These are phyloP conservation scores for Multifurca ochricompacta DNA, from an alignment of 768 basidiomycete species.

Conservation along the genomic window DNA sequence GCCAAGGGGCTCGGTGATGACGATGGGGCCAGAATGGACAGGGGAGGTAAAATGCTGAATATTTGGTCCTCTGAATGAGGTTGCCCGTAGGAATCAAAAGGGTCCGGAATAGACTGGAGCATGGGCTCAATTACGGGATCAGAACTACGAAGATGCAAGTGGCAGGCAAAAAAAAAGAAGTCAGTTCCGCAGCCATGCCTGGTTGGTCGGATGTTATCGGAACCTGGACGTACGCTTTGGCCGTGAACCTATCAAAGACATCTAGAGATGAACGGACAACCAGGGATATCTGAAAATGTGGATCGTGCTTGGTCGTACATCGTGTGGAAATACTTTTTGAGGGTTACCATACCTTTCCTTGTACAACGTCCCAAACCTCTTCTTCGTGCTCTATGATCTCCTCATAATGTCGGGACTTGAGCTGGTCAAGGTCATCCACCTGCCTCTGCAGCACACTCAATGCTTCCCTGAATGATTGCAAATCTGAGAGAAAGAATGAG, in stretches of 20 bases:
- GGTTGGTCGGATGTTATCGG: not conserved
- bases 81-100: slow-evolving; percentile 88
- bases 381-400: slow-evolving; percentile 90
- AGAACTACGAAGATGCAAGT: slow-evolving; percentile 38
- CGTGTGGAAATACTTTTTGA: slow-evolving; percentile 6
- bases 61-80: slow-evolving; percentile 85
- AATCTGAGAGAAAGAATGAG: slow-evolving; percentile 43
- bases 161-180: slow-evolving; percentile 17
- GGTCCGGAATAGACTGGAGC: slow-evolving; percentile 84
- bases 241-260: slow-evolving; percentile 78
- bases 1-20: slow-evolving; percentile 54
- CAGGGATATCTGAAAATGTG: slow-evolving; percentile 52
- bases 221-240: slow-evolving; percentile 64
- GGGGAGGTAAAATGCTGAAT: slow-evolving; percentile 85
- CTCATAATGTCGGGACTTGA: slow-evolving; percentile 80
- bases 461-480: slow-evolving; percentile 83
- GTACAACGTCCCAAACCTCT: slow-evolving; percentile 90
- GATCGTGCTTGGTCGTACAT: not conserved
- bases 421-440: slow-evolving; percentile 83
- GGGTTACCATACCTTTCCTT: slow-evolving; percentile 77
- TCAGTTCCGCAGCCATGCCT: not conserved
- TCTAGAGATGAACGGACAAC: slow-evolving; percentile 89
- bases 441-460: slow-evolving; percentile 74
- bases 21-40: slow-evolving; percentile 60
- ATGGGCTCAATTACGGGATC: slow-evolving; percentile 89